Evolutionary conservation across 257 asterid species (phyloP), one percentile per base, ranked within the genome.

Genomic region (Solanum stenotomum): DNA sequence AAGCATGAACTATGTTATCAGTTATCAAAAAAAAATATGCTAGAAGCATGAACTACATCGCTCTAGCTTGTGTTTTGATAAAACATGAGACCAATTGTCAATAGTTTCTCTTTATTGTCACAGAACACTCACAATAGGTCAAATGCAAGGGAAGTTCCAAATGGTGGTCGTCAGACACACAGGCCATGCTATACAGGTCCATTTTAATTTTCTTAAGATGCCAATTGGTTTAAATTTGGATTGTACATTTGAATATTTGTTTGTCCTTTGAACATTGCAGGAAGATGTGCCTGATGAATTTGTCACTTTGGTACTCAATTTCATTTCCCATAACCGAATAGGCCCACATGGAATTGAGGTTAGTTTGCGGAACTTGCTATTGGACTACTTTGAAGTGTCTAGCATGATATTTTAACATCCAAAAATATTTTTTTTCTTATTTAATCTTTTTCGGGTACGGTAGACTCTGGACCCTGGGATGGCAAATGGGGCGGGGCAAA

Each of bases 71-170:
- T 49, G 25, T 81, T 49, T 20, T 49, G 38, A 29, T 2, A 27
- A 46, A 34, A 15, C 68, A 46, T 29, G 85, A 46, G 85, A 29
- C 85, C 67, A 46, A 49, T 46, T 81, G 68, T 44, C 29, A 18
- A 81, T 18, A 12, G 34, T 40, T 74, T 86, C 42, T 15, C 67
- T 86, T 85, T 86, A 71, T 85, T 84, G 85, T 89, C 29, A 72
- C 95, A 97, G 99, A 94, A 87, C 98, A 89, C 98, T 97, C 86
- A 97, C 98, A 27, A 97, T 97, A 44, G 98, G 99, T 89, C 98
- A 96, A 92, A 94, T 96, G 98, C 98, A 96, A 95, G 99, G 99
- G 18, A 97, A 96, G 92, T 97, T 95, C 89, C 99, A 96, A 92
- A 96, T 95, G 99, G 97, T 96, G 70, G 98, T 97, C 1, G 98